Base-by-base conservation (phyloP, 169 alveolate genomes). In the Theileria sp. region DNA sequence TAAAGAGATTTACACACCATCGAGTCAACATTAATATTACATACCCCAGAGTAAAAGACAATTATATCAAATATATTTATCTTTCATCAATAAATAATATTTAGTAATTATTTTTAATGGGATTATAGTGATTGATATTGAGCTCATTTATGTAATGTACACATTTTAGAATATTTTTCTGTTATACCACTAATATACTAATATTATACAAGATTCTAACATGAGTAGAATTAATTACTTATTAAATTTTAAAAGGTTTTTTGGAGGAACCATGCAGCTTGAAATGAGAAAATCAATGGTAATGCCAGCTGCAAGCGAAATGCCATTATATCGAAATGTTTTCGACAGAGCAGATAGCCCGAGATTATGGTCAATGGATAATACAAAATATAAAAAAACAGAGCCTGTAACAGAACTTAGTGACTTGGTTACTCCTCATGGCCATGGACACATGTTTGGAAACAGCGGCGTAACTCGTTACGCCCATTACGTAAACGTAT, bases 261-360 rank as follows among this genome's bases (percentile, higher is more conserved):
- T 87, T 69, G 93, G 91, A 23, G 80, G 88, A 21, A 86, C 76
- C 44, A 70, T 90, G 61, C 88, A 87, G 36, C 92, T 77, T 36
- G 92, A 87, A 62, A 79, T 90, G 68, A 90, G 86, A 78, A 87
- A 84, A 75, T 58, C 84, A 71, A 75, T 77, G 32, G 54, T 80
- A 32, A 87, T 90, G 80, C 93, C 94, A 10, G 93, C 96, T 21
- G 94, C 96, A n/a, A 87, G 93, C 56, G 96, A 93, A 54, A 64
- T 80, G 49, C 96, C 96, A 49, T 78, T 92, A 58, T 93, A 86
- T 82, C 80, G 89, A 70, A 93, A 93, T 75, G 89, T 86, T 28
- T 93, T 93, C 79, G 96, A 93, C 71, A 93, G 93, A 79, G 96
- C 95, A 21, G 95, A 91, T n/a, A 89, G 92, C 69, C 92, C 95